Percentiles rank a stretch among this genome's conserved stretches.
Evolutionary conservation across 805 yeast species (phyloP).

Genomic region (Barnettozyma pratensis): DNA sequence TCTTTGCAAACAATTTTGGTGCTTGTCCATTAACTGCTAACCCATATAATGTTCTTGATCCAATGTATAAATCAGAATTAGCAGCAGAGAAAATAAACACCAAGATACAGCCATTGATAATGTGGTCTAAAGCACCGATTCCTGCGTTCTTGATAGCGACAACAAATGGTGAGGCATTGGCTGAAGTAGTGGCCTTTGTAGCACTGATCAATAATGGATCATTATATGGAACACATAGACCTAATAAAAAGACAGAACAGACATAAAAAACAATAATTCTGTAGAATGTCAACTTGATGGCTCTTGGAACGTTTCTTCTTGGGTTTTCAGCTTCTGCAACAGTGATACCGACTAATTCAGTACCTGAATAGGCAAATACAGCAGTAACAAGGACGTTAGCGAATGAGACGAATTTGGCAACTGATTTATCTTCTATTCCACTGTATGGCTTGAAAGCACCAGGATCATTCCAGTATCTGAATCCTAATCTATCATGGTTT

Average conservation of each 20-base stretch:
- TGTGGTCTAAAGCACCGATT: slow-evolving; percentile 63
- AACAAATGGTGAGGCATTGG: slow-evolving; percentile 80
- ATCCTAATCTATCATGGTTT: slow-evolving; percentile 65
- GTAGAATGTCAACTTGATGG: slow-evolving; percentile 63
- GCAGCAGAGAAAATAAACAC: slow-evolving; percentile 78
- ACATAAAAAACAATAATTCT: slow-evolving; percentile 63
- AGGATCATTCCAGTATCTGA: slow-evolving; percentile 64
- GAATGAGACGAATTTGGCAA: slow-evolving; percentile 58
- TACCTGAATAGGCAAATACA: slow-evolving; percentile 66
- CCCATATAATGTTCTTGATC: slow-evolving; percentile 70
- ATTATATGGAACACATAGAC: slow-evolving; percentile 60
- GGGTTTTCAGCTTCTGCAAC: slow-evolving; percentile 74
- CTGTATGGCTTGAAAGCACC: slow-evolving; percentile 52
- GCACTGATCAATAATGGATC: slow-evolving; percentile 45
- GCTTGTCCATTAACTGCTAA: slow-evolving; percentile 71
- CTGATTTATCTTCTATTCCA: slow-evolving; percentile 38
- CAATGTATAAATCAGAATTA: slow-evolving; percentile 73
- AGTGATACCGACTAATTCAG: slow-evolving; percentile 66
- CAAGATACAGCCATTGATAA: slow-evolving; percentile 73
- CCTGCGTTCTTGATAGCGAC: slow-evolving; percentile 69
- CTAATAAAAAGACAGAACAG: slow-evolving; percentile 55
- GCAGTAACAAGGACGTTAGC: slow-evolving; percentile 60
- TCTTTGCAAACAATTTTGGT: slow-evolving; percentile 59
- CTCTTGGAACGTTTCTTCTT: slow-evolving; percentile 63
- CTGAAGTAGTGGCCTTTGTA: slow-evolving; percentile 44